Conservation (phyloP, 2,329 filamentous ascomycete genomes). For the Neophaeococcomyces mojaviensis region DNA sequence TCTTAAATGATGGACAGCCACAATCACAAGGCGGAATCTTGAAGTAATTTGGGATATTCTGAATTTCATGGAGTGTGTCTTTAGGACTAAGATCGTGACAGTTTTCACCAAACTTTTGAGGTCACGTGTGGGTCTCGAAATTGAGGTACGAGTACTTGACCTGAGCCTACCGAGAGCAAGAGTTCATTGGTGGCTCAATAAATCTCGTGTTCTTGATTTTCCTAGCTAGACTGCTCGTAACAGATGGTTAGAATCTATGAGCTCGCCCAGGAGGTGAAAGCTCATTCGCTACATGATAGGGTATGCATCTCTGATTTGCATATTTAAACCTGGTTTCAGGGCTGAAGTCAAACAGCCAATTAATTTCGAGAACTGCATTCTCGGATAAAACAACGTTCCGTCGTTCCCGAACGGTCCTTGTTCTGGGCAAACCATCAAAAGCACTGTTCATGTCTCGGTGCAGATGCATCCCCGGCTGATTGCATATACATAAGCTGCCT, state of each 20-base stretch:
- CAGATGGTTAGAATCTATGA: background rate
- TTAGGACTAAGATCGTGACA: too few species aligned
- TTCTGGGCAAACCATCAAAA: background rate
- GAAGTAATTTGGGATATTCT: background rate
- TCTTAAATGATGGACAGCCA: background rate
- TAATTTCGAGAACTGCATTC: background rate
- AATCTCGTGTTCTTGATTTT: too few species aligned
- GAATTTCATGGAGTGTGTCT: too few species aligned
- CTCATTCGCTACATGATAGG: constrained; percentile 7
- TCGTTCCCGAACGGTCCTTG: constrained; percentile 2
- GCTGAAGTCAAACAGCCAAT: constrained; percentile 2
- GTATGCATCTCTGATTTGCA: constrained; percentile 10
- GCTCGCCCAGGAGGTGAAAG: background rate
- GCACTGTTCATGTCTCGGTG: background rate
- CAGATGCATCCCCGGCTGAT: constrained; percentile 9
- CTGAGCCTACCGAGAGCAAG: too few species aligned
- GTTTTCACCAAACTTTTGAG: background rate
- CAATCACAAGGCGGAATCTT: constrained; percentile 1
- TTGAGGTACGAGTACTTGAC: too few species aligned
- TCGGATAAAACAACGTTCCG: constrained; percentile 5
- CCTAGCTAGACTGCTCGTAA: background rate
- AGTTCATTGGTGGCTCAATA: too few species aligned
- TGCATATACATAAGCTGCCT: constrained; percentile 11
- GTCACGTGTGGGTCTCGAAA: too few species aligned
- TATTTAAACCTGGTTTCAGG: constrained; percentile 9